These are phyloP conservation scores for Annona cherimola DNA, from an alignment of 164 flowering plant species.

Conservation along the genomic window DNA sequence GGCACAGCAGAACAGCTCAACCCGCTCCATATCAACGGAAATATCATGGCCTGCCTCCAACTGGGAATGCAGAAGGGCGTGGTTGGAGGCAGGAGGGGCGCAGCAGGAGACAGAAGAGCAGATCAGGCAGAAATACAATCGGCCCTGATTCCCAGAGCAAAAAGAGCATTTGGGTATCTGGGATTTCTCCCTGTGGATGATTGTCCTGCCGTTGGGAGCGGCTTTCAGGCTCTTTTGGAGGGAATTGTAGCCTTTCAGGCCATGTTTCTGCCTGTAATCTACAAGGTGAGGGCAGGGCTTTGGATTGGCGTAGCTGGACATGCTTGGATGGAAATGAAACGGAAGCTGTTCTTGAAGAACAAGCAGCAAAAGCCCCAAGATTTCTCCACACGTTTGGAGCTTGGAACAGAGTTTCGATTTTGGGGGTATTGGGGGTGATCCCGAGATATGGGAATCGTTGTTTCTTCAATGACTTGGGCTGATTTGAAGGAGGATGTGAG, in stretches of 20 bases:
- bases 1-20: constrained; percentile 68
- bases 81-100: constrained; percentile 31
- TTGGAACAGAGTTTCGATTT: not conserved
- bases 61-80: constrained; percentile 45
- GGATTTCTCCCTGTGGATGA: constrained; percentile 23
- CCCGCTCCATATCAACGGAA: constrained; percentile 58
- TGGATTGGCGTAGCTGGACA: constrained; percentile 38
- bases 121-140: constrained; percentile 61
- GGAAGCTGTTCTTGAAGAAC: constrained; percentile 8
- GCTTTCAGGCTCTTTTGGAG: constrained; percentile 45
- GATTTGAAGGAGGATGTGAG: constrained; percentile 12
- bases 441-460: not conserved
- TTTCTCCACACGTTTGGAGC: not conserved
- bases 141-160: constrained; percentile 48
- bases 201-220: constrained; percentile 43
- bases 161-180: constrained; percentile 58
- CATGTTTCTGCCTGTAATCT: constrained; percentile 60
- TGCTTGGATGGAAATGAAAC: constrained; percentile 16
- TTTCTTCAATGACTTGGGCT: not conserved
- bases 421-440: not conserved
- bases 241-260: constrained; percentile 41
- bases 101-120: constrained; percentile 65
- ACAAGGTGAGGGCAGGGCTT: constrained; percentile 69
- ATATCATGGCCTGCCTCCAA: constrained; percentile 51
- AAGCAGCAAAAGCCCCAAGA: not conserved